Evolutionary conservation across 2,329 filamentous ascomycete species (phyloP), one percentile per base, ranked within the genome.

Genomic region (Talaromyces amestolkiae): DNA sequence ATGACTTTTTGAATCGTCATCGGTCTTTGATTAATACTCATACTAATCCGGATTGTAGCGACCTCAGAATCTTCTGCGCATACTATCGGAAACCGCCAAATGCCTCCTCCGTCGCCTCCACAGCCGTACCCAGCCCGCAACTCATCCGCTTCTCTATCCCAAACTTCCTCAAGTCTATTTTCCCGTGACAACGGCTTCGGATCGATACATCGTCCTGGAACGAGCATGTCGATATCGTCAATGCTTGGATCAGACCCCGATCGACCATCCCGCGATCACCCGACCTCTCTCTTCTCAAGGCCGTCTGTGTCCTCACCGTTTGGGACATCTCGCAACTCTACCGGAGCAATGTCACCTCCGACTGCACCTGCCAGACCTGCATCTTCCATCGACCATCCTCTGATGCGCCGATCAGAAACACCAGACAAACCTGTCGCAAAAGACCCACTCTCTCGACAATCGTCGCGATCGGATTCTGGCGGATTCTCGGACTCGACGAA

Each of bases 141-240:
- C 37, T 74, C 76, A 66, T 73, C 79, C 31, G 78, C 73, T 67
- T 79, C 76, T 65, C 75, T 69, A 70, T 75, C 74, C 65, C 79
- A 73, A 64, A 74, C 75, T 65, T 72, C 78, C 33, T 72, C 79
- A 61, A 75, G 76, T 35, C 76, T 79, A 64, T 73, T 77, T 61
- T 79, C 80, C 66, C 85, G 87, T 72, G 87, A 90, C 69, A 79
- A 85, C 58, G 82, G 86, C 58, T 78, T 80, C 19, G 79, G 78
- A 24, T 80, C 84, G 24, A 76, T 80, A 65, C 81, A 85, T 74
- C 83, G 87, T 66, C 84, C 85, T 13, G 84, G 84, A 61, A 85
- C 85, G 72, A 88, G 86, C 77, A 91, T 91, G 88, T 90, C 89
- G 56, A 91, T 91, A 76, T 89, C 87, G n/a, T 88, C 88, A 53